These are phyloP conservation scores for Vigna nakashimae DNA, from an alignment of 306 rosid species.

Conservation along the genomic window DNA sequence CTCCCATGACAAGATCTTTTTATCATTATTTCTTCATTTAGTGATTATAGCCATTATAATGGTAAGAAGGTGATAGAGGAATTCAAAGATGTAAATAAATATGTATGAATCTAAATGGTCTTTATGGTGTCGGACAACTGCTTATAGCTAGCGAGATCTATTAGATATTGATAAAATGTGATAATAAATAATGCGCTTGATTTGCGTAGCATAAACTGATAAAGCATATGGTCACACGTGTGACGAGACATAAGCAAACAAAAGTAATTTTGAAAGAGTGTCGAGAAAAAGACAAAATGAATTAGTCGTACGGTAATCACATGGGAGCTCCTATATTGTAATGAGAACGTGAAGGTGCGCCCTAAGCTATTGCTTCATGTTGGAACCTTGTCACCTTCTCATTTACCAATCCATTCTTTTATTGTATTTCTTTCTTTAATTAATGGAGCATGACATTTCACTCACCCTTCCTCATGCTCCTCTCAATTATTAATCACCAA, in stretches of 20 bases:
- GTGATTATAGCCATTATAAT: too few species aligned
- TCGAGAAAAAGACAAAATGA: not conserved
- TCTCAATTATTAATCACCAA: constrained; percentile 10
- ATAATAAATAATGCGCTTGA: not conserved
- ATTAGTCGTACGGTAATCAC: constrained; percentile 47
- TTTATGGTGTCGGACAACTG: too few species aligned
- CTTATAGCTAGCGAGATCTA: too few species aligned
- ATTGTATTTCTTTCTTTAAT: not conserved
- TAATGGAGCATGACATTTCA: constrained; percentile 30
- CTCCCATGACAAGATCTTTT: too few species aligned
- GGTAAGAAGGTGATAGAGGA: too few species aligned
- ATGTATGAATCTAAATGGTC: too few species aligned
- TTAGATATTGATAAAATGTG: too few species aligned
- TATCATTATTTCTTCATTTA: too few species aligned
- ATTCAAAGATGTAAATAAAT: too few species aligned
- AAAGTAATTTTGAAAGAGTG: not conserved
- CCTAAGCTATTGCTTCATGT: constrained; percentile 28
- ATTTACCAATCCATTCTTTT: constrained; percentile 13
- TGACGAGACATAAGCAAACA: not conserved
- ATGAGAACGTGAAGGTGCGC: constrained; percentile 50
- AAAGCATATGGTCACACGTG: constrained; percentile 4
- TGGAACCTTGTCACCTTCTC: constrained; percentile 32
- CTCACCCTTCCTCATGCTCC: constrained; percentile 36
- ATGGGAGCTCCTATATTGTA: constrained; percentile 64
- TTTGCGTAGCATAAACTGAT: not conserved